phyloP scores from a whole-genome alignment of 2,329 filamentous ascomycete species.

The Dactylella cylindrospora region DNA sequence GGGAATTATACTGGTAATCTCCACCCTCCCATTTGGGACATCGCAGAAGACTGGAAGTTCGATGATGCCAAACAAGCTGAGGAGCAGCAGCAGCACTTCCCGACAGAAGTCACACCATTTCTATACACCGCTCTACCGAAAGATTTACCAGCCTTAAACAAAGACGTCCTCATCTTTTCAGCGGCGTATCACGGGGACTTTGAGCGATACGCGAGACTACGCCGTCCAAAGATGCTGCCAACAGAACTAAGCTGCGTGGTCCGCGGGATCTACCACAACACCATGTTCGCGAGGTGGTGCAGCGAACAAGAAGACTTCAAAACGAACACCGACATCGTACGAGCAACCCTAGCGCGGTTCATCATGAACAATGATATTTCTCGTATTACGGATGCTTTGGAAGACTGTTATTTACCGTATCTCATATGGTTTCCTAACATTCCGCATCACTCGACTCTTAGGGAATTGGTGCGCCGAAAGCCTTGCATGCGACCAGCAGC shows the following conservation, averaged over 20 bases:
- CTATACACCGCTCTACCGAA: slow-evolving; percentile 51
- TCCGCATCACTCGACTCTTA: not conserved
- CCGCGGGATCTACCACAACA: slow-evolving; percentile 53
- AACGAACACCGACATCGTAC: not conserved
- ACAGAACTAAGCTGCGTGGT: slow-evolving; percentile 50
- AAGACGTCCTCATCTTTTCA: slow-evolving; percentile 52
- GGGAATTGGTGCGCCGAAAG: not conserved
- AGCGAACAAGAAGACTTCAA: slow-evolving; percentile 12
- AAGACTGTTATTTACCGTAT: not conserved
- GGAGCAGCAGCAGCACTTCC: slow-evolving; percentile 20
- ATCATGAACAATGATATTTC: slow-evolving; percentile 51
- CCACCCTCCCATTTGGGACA: slow-evolving; percentile 47
- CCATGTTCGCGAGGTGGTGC: slow-evolving; percentile 52
- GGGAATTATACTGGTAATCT: slow-evolving; percentile 7
- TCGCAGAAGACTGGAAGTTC: slow-evolving; percentile 50
- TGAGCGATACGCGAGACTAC: slow-evolving; percentile 53
- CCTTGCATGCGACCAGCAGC: slow-evolving; percentile 3
- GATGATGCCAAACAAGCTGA: slow-evolving; percentile 41
- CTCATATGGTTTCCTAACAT: slow-evolving; percentile 1
- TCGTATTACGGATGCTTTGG: slow-evolving; percentile 9
- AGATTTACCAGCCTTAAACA: slow-evolving; percentile 52
- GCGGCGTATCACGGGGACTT: slow-evolving; percentile 53
- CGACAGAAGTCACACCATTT: slow-evolving; percentile 43
- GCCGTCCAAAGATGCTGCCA: slow-evolving; percentile 48
- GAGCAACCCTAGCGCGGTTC: slow-evolving; percentile 48